phyloP scores from a whole-genome alignment of 129 eudicot species.

The Smallanthus sonchifolius region DNA sequence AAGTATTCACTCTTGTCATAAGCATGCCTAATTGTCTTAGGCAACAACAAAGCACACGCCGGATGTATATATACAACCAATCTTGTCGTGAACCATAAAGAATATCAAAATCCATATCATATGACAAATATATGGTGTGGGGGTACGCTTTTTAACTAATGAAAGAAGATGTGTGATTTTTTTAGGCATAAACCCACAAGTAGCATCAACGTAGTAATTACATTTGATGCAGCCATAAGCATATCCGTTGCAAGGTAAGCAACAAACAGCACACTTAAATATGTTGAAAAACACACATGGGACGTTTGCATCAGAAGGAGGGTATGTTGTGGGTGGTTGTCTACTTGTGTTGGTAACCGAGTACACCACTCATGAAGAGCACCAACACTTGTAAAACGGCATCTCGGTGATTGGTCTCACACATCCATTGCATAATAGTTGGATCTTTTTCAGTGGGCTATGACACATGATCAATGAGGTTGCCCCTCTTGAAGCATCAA shows the following conservation, averaged over 20 bases:
- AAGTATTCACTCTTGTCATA: too few relatives aligned
- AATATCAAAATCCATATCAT: too few relatives aligned
- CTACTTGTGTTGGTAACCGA: background rate
- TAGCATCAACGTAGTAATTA: background rate
- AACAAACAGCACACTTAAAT: background rate
- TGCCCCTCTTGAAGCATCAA: background rate
- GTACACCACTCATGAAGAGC: constrained; percentile 20
- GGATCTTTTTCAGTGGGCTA: constrained; percentile 17
- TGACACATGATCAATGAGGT: background rate
- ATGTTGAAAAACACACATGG: background rate
- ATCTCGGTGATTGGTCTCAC: background rate
- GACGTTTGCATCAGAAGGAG: background rate
- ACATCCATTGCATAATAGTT: constrained; percentile 15
- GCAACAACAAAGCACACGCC: background rate
- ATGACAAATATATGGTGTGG: too few relatives aligned
- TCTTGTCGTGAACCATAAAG: background rate
- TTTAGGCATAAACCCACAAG: background rate
- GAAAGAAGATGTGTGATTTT: constrained; percentile 5
- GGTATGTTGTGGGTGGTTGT: constrained; percentile 11
- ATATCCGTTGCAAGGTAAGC: constrained; percentile 4
- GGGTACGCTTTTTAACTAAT: too few relatives aligned
- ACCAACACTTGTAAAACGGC: constrained; percentile 22
- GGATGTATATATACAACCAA: background rate
- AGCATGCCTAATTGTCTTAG: too few relatives aligned
- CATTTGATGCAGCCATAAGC: constrained; percentile 10